Evolutionary conservation across 2,329 filamentous ascomycete species (phyloP).

Genomic region (Venturia nashicola): DNA sequence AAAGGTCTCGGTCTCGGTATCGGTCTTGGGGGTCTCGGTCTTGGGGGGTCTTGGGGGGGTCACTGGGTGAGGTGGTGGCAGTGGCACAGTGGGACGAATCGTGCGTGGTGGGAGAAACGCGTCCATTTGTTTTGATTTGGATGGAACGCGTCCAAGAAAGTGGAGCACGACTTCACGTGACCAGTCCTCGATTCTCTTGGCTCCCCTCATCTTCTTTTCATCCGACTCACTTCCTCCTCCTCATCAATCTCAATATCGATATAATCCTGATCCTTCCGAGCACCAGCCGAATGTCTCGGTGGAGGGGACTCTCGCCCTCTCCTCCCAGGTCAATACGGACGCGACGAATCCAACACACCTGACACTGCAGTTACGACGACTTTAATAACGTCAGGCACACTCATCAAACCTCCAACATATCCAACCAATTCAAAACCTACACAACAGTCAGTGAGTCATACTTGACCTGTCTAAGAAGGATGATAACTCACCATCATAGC

Average conservation of each 20-base stretch:
- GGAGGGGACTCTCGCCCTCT: neutral
- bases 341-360: no score
- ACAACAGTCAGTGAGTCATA: no score
- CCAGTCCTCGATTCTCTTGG: neutral
- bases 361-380: no score
- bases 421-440: no score
- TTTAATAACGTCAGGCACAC: no score
- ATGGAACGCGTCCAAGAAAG: neutral
- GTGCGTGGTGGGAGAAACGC: neutral
- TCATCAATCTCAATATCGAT: neutral
- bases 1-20: no score
- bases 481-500: conserved; percentile 29
- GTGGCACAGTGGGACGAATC: no score
- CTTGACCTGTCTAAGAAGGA: neutral
- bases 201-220: no score
- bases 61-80: no score
- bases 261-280: neutral
- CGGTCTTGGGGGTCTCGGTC: no score
- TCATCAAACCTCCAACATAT: no score
- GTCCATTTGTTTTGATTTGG: neutral
- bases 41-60: no score
- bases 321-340: neutral
- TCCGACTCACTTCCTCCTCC: neutral
- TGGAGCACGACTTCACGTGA: neutral
- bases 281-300: neutral